A percentile compares a stretch with the other conserved stretches of the same genome.
Evolutionary conservation across 2,329 filamentous ascomycete species (phyloP).

Genomic region (Calonectria pseudoreteaudii): DNA sequence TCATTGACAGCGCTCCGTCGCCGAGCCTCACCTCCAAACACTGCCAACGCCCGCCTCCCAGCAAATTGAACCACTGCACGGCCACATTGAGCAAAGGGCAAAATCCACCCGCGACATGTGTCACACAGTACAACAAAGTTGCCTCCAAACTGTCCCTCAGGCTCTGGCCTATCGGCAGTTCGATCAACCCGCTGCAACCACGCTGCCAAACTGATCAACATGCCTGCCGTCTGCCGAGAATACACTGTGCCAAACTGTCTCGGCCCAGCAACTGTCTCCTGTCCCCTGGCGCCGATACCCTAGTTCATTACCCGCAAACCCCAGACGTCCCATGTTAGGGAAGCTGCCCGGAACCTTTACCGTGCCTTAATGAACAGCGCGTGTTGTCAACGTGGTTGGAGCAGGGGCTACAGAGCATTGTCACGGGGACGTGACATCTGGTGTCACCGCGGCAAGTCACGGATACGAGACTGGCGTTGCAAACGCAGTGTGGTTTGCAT

Average conservation of each 20-base stretch:
- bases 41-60: background rate
- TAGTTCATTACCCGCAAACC: constrained; percentile 11
- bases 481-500: constrained; percentile 26
- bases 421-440: constrained; percentile 26
- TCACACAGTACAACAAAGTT: background rate
- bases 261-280: background rate
- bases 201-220: background rate
- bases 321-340: constrained; percentile 15
- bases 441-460: constrained; percentile 31
- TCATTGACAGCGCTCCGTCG: background rate
- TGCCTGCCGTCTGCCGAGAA: background rate
- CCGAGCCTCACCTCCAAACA: constrained; percentile 1
- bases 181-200: background rate
- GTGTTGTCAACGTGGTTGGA: constrained; percentile 21
- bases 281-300: background rate
- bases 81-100: background rate
- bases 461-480: constrained; percentile 37
- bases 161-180: constrained; percentile 4
- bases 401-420: constrained; percentile 16
- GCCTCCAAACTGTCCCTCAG: background rate
- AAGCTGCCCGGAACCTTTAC: constrained; percentile 13
- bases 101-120: background rate
- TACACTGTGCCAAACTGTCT: constrained; percentile 15
- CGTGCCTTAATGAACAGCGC: constrained; percentile 22
- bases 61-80: background rate